These are phyloP conservation scores for Sphaerostilbella broomeana DNA, from an alignment of 2,329 filamentous ascomycete species.

Conservation along the genomic window DNA sequence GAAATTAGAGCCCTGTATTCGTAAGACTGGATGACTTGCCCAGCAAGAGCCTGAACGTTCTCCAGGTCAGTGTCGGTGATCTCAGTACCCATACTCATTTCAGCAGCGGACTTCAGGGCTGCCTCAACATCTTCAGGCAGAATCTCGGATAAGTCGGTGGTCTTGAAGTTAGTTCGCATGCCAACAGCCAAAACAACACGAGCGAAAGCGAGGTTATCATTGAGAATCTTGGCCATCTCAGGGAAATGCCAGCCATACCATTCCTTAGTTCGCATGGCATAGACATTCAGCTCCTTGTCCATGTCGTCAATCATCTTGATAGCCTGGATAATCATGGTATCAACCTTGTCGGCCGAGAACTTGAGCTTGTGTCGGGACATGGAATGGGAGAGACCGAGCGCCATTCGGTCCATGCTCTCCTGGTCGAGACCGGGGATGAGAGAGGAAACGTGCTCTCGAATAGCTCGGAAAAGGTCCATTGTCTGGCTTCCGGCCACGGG, in stretches of 20 bases:
- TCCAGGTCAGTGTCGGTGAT: conserved; percentile 88
- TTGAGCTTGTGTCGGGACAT: conserved; percentile 96
- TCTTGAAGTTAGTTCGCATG: conserved; percentile 73
- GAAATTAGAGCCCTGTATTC: conserved; percentile 85
- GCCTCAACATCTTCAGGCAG: conserved; percentile 92
- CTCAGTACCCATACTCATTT: conserved; percentile 98
- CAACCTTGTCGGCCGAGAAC: conserved; percentile 97
- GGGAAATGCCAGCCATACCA: conserved; percentile 99
- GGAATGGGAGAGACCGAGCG: conserved; percentile 91
- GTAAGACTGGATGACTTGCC: conserved; percentile 87
- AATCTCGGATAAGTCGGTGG: conserved; percentile 77
- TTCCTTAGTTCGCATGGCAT: conserved; percentile 98
- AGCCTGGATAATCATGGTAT: conserved; percentile 98
- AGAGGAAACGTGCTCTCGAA: conserved; percentile 82
- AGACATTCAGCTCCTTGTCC: conserved; percentile 98
- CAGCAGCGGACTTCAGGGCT: conserved; percentile 86
- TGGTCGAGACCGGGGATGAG: conserved; percentile 83
- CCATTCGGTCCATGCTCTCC: conserved; percentile 87
- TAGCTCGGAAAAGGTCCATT: conserved; percentile 86
- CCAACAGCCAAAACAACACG: conserved; percentile 84
- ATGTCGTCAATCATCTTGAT: conserved; percentile 90
- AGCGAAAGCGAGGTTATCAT: conserved; percentile 93
- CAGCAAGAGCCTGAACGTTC: conserved; percentile 85
- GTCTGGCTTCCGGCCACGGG: conserved; percentile 58
- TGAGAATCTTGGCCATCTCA: conserved; percentile 92